Conservation (phyloP, 345 rosid genomes). For the Arabidopsis suecica region DNA sequence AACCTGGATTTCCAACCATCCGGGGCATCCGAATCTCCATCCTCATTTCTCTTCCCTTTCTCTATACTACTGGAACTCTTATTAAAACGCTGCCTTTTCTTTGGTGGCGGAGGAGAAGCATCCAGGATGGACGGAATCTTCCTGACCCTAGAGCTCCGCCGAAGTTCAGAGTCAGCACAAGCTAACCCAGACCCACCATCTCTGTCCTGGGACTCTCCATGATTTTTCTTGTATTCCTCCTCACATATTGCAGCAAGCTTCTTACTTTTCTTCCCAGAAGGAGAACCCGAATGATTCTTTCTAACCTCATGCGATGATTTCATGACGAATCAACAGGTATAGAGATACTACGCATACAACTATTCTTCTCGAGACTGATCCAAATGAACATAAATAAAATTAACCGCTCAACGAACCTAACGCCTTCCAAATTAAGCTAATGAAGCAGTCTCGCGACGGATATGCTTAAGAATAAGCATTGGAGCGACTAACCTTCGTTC, state of each 20-base stretch:
- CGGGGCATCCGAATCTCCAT: slow-evolving; percentile 46
- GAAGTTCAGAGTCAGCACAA: slow-evolving; percentile 54
- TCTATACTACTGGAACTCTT: slow-evolving; percentile 32
- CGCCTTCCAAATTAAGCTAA: slow-evolving; percentile 1
- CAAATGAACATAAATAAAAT: slow-evolving; percentile 3
- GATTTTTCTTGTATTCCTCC: slow-evolving; percentile 71
- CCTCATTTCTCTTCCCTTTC: slow-evolving; percentile 47
- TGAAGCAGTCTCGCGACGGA: neutral
- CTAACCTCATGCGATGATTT: slow-evolving; percentile 58
- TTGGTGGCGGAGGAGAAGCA: slow-evolving; percentile 77
- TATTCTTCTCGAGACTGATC: slow-evolving; percentile 18
- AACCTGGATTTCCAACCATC: slow-evolving; percentile 74
- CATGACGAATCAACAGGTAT: slow-evolving; percentile 54
- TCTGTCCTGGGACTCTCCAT: slow-evolving; percentile 50
- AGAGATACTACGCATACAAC: neutral
- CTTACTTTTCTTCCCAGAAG: slow-evolving; percentile 79
- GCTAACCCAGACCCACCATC: slow-evolving; percentile 43
- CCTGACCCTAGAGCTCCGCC: slow-evolving; percentile 81
- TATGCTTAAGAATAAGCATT: slow-evolving; percentile 9
- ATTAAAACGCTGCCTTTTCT: slow-evolving; percentile 55
- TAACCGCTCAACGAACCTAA: slow-evolving; percentile 3
- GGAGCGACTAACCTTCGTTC: slow-evolving; percentile 31
- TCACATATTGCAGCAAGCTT: slow-evolving; percentile 90
- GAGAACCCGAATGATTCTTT: slow-evolving; percentile 52
- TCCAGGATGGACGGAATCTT: slow-evolving; percentile 74